phyloP scores from a whole-genome alignment of 108 stramenopile genomes.

The Epipyxis sp. region DNA sequence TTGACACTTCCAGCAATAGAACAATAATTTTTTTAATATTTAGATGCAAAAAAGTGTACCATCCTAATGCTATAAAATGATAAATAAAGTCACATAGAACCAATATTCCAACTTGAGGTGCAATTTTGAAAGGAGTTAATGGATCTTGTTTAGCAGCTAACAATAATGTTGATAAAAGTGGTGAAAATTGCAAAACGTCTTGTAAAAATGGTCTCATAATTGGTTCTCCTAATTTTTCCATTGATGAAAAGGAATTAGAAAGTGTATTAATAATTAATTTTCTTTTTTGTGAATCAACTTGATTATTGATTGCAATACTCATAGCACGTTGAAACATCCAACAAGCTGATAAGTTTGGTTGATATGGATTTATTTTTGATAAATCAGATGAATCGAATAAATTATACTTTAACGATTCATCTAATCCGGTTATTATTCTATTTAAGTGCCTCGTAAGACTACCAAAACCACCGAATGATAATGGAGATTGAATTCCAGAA shows the following conservation, averaged over 20 bases:
- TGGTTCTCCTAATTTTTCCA: conserved; percentile 45
- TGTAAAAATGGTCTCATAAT: conserved; percentile 64
- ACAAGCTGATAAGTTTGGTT: conserved; percentile 78
- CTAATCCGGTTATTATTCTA: conserved; percentile 68
- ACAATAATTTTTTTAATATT: neutral
- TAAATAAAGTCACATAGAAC: conserved; percentile 74
- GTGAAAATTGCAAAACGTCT: conserved; percentile 83
- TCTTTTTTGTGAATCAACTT: conserved; percentile 41
- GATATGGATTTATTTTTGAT: conserved; percentile 80
- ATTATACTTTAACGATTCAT: conserved; percentile 75
- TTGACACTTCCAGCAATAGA: neutral
- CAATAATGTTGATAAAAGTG: conserved; percentile 69
- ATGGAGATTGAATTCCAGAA: conserved; percentile 84
- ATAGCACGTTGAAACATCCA: conserved; percentile 97
- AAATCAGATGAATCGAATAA: conserved; percentile 74
- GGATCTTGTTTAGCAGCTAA: conserved; percentile 68
- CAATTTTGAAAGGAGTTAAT: conserved; percentile 72
- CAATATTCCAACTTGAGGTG: conserved; percentile 68
- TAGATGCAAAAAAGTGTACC: conserved; percentile 42
- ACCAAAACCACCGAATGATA: conserved; percentile 94
- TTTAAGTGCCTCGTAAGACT: conserved; percentile 79
- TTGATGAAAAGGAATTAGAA: conserved; percentile 66
- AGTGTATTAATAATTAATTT: conserved; percentile 81
- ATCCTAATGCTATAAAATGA: conserved; percentile 70
- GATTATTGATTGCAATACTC: conserved; percentile 67